A percentile compares a stretch with the other conserved stretches of the same genome.
Conservation (phyloP, 1,139 yeast genomes). For the Suhomyces atakaporum region DNA sequence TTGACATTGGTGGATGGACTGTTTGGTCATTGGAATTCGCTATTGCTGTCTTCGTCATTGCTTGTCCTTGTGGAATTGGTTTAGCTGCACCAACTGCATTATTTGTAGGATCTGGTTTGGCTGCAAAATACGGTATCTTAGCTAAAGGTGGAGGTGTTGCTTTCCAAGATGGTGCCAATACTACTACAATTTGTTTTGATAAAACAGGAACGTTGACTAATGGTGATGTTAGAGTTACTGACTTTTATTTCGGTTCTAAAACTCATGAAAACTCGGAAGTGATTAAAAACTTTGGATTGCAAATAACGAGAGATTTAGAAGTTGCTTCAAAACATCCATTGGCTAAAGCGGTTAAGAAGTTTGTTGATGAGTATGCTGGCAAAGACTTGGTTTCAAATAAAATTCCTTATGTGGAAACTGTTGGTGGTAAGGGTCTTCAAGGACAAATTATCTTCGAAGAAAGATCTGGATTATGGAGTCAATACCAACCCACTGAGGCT, state of each 20-base stretch:
- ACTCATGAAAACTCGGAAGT: slow-evolving; percentile 17
- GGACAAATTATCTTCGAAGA: slow-evolving; percentile 40
- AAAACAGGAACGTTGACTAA: slow-evolving; percentile 80
- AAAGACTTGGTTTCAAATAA: slow-evolving; percentile 34
- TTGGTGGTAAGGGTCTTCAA: slow-evolving; percentile 60
- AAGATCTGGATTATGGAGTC: slow-evolving; percentile 28
- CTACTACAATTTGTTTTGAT: slow-evolving; percentile 71
- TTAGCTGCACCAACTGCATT: slow-evolving; percentile 52
- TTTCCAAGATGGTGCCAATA: slow-evolving; percentile 70
- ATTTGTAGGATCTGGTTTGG: slow-evolving; percentile 49
- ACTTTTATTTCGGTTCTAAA: slow-evolving; percentile 32
- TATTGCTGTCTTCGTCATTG: slow-evolving; percentile 70
- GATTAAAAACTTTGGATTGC: slow-evolving; percentile 37
- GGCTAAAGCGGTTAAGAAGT: slow-evolving; percentile 56
- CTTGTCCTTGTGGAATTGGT: slow-evolving; percentile 53
- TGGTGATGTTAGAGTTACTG: slow-evolving; percentile 60
- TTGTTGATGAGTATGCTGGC: slow-evolving; percentile 28
- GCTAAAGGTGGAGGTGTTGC: slow-evolving; percentile 85
- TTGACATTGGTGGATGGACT: slow-evolving; percentile 72
- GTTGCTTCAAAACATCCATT: slow-evolving; percentile 70
- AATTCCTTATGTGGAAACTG: slow-evolving; percentile 51
- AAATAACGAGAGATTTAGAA: slow-evolving; percentile 62
- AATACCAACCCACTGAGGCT: slow-evolving; percentile 38
- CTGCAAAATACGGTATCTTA: slow-evolving; percentile 63
- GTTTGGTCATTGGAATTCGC: slow-evolving; percentile 79